Base-by-base conservation (phyloP, 2,329 filamentous ascomycete genomes). In the Exophiala lecanii-corni region DNA sequence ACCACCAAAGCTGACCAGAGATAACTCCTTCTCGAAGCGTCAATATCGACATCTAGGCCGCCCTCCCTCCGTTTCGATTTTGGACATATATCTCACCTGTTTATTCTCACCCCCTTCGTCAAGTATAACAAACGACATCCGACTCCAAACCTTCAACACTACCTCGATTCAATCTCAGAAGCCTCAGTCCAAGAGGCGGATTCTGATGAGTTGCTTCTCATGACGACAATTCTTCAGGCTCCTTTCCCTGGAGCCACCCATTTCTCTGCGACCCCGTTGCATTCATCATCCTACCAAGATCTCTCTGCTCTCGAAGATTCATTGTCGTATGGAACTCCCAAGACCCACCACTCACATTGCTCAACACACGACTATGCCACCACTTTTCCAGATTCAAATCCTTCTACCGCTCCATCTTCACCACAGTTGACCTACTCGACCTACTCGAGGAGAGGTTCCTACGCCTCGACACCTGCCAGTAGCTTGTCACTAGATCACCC, bases 401-500 rank as follows among this genome's bases (percentile, higher is more conserved):
- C 61, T 4, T 67, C 66, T 9, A 65, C 66, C 15, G 55, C 59
- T 4, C 58, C 61, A 2, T 58, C 66, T 9, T 70, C 66, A 13
- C 62, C 67, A 5, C 59, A 54, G 28, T 58, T 64, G 47, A 55
- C 56, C 3, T 59, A 58, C 17, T 54, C 59, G 9, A 47, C 55
- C 18, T 51, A 55, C 17, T 57, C 60, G 2, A 56, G 57, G 4
- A 54, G 57, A 41, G 52, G 59, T 3, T 60, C 62, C 10, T 66
- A 64, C 39, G 56, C 60, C 5, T 63, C 67, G 3, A 59, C 64
- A 31, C 61, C 65, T 10, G 50, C 65, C 12, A 65, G 63, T 45
- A 63, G 56, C 40, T 41, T 68, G 9, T 66, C 67, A 1, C 56
- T 68, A 30, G 57, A 58, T 39, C 54, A 55, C 13, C 51, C 54